Evolutionary conservation across 2,329 filamentous ascomycete species (phyloP).

Genomic region (Penicillium concentricum): DNA sequence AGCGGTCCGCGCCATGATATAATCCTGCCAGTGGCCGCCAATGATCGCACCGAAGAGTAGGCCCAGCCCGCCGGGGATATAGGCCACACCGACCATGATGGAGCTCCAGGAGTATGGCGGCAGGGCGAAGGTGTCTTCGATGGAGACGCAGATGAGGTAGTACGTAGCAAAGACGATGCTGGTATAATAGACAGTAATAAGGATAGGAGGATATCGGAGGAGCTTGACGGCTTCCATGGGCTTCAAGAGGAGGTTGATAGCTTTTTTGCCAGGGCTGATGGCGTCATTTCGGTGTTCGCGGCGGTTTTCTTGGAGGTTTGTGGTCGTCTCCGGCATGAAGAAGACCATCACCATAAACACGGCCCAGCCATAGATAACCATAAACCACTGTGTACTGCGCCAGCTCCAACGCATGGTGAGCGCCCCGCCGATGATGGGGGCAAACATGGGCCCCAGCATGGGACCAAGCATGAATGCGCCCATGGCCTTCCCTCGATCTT

Average conservation of each 20-base stretch:
- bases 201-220: neutral
- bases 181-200: neutral
- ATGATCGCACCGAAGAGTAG: neutral
- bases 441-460: neutral
- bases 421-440: neutral
- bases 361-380: neutral
- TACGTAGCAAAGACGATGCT: neutral
- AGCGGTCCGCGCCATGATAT: neutral
- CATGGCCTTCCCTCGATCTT: neutral
- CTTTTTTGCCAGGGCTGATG: neutral
- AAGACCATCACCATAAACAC: neutral
- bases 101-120: neutral
- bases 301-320: neutral
- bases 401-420: neutral
- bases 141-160: neutral
- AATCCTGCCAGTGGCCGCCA: neutral
- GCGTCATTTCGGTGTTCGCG: neutral
- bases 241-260: neutral
- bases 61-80: neutral
- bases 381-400: neutral
- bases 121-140: neutral
- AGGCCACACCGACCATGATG: neutral
- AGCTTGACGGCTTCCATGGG: neutral
- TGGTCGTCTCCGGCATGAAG: neutral
- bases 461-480: neutral